Evolutionary conservation across 345 rosid species (phyloP), one percentile per base, ranked within the genome.

Genomic region (Arabis alpina): DNA sequence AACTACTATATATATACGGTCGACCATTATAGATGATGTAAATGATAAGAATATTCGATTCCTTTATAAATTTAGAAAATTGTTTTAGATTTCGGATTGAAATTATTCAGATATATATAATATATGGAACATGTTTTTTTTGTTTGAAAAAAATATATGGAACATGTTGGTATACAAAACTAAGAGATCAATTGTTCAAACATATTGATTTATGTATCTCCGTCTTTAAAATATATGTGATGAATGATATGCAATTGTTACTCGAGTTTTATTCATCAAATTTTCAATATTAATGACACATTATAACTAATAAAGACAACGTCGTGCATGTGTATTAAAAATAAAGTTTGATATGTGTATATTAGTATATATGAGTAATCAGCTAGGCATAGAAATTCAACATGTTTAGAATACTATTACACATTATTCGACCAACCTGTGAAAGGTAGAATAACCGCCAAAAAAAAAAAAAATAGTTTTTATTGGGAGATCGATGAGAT

Each of bases 351-450:
- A 19, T 19, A 19, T 19, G 23, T 19, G 23, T 19, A 19, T 19
- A 19, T 48, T 32, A 34, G 68, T 32, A 63, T 19, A 19, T 19
- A 19, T 48, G 44, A 34, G 68, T 32, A 63, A 9, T n/a, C 36
- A 68, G 9, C 13, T 10, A 49, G 63, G 49, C 32, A 12, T n/a
- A 23, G 24, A 10, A 37, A 25, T 44, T 6, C 36, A 25, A 48
- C 23, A 52, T 27, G 41, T 58, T 69, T 59, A 40, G 10, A 36
- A 58, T 48, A 25, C 42, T 36, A 23, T 36, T 49, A 64, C 6
- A 19, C 57, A 23, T 19, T 48, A 11, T 64, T 36, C n/a, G 19
- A 59, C 36, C 12, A 47, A 47, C 45, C 47, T 48, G 6, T 49
- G 34, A 12, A 23, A 62, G 24, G 25, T n/a, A 64, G 24, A 25